Base-by-base conservation (phyloP, 768 basidiomycete species). In the Lactarius sp. region DNA sequence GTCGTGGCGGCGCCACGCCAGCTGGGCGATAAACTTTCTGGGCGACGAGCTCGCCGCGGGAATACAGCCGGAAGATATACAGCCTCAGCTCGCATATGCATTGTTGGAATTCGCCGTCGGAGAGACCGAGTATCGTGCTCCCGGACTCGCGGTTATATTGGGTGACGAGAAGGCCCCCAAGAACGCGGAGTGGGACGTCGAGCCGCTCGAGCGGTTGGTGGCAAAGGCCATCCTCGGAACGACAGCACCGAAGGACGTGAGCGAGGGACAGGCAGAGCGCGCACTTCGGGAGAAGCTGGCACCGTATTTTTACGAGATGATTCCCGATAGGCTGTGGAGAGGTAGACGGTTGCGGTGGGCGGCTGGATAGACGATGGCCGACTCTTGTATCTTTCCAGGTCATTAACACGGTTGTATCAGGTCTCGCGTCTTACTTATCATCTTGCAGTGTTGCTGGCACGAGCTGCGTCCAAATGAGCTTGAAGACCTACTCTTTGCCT, bases 191-290 rank as follows among this genome's bases (percentile, higher is more conserved):
- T 68, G 67, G 61, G 65, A 66, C n/a, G 16, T 62, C 31, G 61
- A 56, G 50, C 67, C 67, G 22, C 58, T 68, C 13, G 67, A 68
- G 50, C 60, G 61, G 22, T 37, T 68, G 22, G 6, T 68, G 18
- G 22, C 31, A 8, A 62, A 39, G 37, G 65, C 67, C 1, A 18
- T 63, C 41, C n/a, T 66, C 41, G 39, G 49, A 14, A 14, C 16
- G 27, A 46, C 39, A 27, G 8, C 6, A 3, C 37, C 18, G 18
- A 55, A 16, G 34, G 12, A 1, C 0, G 16, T n/a, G 34, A 52
- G 42, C 34, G 12, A 31, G 10, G 52, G 14, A 16, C 46, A 27
- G 39, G 16, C 22, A 13, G 33, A 39, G 59, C 54, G 54, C 49
- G 34, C 41, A 14, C 50, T 65, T 39, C 47, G 41, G 42, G 54